phyloP scores from a whole-genome alignment of 352 stramenopile genomes.

The Phytophthora podocarpi region DNA sequence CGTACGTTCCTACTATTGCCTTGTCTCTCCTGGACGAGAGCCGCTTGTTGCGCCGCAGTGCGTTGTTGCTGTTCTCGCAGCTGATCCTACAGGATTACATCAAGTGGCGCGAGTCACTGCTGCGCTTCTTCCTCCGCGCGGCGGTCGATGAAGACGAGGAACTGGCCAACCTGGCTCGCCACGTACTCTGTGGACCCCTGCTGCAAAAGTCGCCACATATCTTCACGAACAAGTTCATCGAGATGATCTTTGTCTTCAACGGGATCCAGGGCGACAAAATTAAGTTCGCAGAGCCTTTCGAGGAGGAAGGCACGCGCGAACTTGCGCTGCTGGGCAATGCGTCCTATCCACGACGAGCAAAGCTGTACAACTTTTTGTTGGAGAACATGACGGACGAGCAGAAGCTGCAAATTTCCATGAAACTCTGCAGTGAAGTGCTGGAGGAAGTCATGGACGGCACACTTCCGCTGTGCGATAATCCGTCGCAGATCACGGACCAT shows the following conservation, averaged over 20 bases:
- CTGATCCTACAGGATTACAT: slow-evolving; percentile 98
- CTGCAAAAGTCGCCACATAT: slow-evolving; percentile 93
- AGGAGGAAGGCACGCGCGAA: slow-evolving; percentile 69
- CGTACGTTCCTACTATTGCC: slow-evolving; percentile 96
- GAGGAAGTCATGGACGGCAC: slow-evolving; percentile 89
- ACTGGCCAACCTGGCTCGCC: slow-evolving; percentile 92
- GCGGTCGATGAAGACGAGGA: slow-evolving; percentile 95
- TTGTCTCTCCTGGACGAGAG: slow-evolving; percentile 91
- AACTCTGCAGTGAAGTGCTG: slow-evolving; percentile 94
- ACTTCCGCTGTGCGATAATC: slow-evolving; percentile 71
- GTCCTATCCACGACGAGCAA: slow-evolving; percentile 70
- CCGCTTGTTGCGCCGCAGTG: slow-evolving; percentile 92
- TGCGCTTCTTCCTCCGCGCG: slow-evolving; percentile 95
- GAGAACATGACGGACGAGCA: slow-evolving; percentile 96
- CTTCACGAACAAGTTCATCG: slow-evolving; percentile 97
- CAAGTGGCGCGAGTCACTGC: slow-evolving; percentile 96
- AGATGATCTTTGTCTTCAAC: slow-evolving; percentile 97
- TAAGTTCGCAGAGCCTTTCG: slow-evolving; percentile 66
- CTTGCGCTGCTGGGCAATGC: slow-evolving; percentile 61
- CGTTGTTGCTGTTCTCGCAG: slow-evolving; percentile 95
- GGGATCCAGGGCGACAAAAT: slow-evolving; percentile 61
- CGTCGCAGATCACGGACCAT: slow-evolving; percentile 79
- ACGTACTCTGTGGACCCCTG: slow-evolving; percentile 91
- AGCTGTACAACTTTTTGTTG: slow-evolving; percentile 95
- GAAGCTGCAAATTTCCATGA: slow-evolving; percentile 95